Base-by-base conservation (phyloP, 352 stramenopile genomes). In the Pythium phragmitis region DNA sequence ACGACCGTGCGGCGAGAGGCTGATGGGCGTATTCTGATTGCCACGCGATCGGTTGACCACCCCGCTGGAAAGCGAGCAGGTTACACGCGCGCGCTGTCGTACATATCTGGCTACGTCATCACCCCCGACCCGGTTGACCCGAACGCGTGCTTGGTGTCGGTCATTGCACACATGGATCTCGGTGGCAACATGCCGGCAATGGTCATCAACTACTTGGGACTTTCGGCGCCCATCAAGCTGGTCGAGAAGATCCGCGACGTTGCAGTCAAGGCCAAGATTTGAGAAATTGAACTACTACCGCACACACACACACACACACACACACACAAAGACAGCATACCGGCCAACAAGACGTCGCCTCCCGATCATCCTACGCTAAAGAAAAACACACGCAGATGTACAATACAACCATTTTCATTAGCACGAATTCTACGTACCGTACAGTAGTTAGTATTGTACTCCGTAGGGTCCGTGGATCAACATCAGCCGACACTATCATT, bases 221-320 rank as follows among this genome's bases (percentile, higher is more conserved):
- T 91, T 13, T 90, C 85, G 21, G 83, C 82, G 6, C 85, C 85
- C 2, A 94, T 94, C 63, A 92, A 94, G 72, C 71, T 94, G 16
- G 69, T 94, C n/a, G 79, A 91, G 56, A 88, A 88, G 75, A 81
- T 94, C 17, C 73, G 60, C 17, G 49, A 73, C 13, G 57, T 75
- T 19, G 59, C 52, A 3, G 52, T 72, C 52, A 46, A 34, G 7
- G 49, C 60, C 19, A 52, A 66, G 17, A 26, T 70, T 14, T 70
- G 55, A 55, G 26, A 23, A 46, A 45, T 30, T 34, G 16, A 57
- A 33, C 9, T 46, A n/a, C 14, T 16, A 17, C 48, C 34, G 34
- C 49, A 43, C 42, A 12, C 14, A 9, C 16, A 52, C 7, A 52
- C 26, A 39, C 7, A 52, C 26, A 39, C 21, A 52, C 19, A 52